These are phyloP conservation scores for Elaeagnus macrophylla DNA, from an alignment of 306 rosid genomes.

Conservation along the genomic window DNA sequence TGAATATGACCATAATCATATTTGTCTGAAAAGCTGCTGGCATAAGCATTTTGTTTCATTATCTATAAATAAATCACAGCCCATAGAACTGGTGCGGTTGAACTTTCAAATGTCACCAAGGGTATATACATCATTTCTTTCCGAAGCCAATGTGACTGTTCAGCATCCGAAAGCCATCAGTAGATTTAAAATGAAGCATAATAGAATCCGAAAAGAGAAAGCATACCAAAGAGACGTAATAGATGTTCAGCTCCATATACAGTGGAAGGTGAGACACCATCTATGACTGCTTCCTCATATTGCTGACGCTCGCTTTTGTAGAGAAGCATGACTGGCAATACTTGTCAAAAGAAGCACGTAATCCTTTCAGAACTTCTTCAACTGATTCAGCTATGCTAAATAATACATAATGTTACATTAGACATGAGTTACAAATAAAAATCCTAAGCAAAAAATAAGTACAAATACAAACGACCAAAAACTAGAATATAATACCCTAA, in stretches of 20 bases:
- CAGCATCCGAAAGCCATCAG: background rate
- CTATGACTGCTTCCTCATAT: conserved; percentile 45
- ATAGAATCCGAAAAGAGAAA: conserved; percentile 9
- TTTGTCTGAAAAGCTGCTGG: too few species aligned
- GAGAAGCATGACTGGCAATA: conserved; percentile 63
- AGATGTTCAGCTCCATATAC: conserved; percentile 92
- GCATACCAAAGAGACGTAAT: conserved; percentile 76
- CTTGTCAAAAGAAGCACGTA: conserved; percentile 72
- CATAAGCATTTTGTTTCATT: too few species aligned
- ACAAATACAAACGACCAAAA: too few species aligned
- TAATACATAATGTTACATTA: conserved; percentile 11
- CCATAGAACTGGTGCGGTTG: too few species aligned
- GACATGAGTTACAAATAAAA: background rate
- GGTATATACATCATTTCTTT: too few species aligned
- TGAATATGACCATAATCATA: too few species aligned
- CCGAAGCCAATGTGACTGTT: background rate
- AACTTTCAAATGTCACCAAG: too few species aligned
- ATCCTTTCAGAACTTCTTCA: conserved; percentile 59
- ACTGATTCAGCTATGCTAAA: conserved; percentile 49
- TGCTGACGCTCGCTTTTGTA: conserved; percentile 77
- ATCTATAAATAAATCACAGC: too few species aligned
- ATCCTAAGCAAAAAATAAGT: background rate
- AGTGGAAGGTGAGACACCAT: conserved; percentile 47
- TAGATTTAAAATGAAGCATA: background rate
- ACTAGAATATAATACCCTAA: too few species aligned